Base-by-base conservation (phyloP, 2,329 filamentous ascomycete species). In the Clathrospora elynae region DNA sequence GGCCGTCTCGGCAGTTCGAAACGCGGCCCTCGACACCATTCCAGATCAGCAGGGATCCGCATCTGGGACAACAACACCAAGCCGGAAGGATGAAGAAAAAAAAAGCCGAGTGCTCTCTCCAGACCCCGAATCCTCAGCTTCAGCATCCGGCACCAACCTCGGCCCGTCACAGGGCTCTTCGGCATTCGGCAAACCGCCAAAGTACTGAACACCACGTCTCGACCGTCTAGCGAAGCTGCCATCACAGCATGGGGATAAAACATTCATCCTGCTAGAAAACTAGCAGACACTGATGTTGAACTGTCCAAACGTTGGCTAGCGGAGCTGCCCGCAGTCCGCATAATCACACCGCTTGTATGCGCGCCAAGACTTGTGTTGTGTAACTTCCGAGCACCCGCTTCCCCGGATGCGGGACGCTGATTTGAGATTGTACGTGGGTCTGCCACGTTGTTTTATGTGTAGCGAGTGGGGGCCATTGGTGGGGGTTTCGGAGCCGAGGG, bases 1-100 rank as follows among this genome's bases (percentile, higher is more conserved):
- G 47, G 74, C 74, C 12, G 74, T 75, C 4, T 65, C 60, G 22
- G 68, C 63, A 14, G 71, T 68, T 13, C 65, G 71, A 11, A 59
- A 61, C 12, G 36, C 40, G 26, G 51, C 62, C 12, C 49, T 72
- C 29, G 64, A 59, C 18, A 60, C 61, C 2, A 49, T 43, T 19
- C 41, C 51, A 26, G 53, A 49, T 37, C 38, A 51, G 30, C 49
- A 47, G 41, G 26, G 17, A 13, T 28, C 37, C 14, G 30, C 53
- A 25, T 34, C 49, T n/a, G 35, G 48, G 28, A 31, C 30, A 28
- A 40, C 46, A 46, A 62, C 29, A 9, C 33, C 36, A 31, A 39
- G 17, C 11, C 37, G 25, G 18, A 42, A n/a, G n/a, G 40, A 23
- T 36, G 20, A 17, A 28, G 25, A 28, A 28, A n/a, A n/a, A n/a